These are phyloP conservation scores for Cyclostephanos invisitatus DNA, from an alignment of 108 stramenopile genomes.

Conservation along the genomic window DNA sequence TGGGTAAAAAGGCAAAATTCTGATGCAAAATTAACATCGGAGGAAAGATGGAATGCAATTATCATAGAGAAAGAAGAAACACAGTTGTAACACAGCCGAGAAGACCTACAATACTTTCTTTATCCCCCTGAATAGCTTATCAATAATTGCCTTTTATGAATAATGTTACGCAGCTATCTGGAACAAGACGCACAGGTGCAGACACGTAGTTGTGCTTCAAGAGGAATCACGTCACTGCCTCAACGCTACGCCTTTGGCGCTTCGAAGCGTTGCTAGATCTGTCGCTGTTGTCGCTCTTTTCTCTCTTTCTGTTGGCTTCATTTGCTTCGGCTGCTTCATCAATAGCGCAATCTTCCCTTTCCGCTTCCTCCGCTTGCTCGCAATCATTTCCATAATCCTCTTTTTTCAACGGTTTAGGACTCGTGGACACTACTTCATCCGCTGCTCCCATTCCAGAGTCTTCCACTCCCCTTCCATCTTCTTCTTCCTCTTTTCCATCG, in stretches of 20 bases:
- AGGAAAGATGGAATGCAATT: too few species aligned
- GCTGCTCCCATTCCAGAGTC: slow-evolving; percentile 3
- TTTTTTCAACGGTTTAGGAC: slow-evolving; percentile 19
- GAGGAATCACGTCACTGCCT: slow-evolving; percentile 21
- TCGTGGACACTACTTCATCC: slow-evolving; percentile 13
- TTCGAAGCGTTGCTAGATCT: slow-evolving; percentile 32
- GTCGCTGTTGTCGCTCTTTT: slow-evolving; percentile 30
- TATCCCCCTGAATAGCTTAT: not conserved
- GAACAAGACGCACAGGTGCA: not conserved
- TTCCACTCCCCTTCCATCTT: slow-evolving; percentile 6
- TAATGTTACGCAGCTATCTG: slow-evolving; percentile 1
- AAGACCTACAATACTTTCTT: not conserved
- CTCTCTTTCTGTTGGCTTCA: slow-evolving; percentile 35
- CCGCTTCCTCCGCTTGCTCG: slow-evolving; percentile 7
- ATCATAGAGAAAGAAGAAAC: too few species aligned
- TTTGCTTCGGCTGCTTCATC: slow-evolving; percentile 3
- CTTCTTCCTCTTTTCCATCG: slow-evolving; percentile 5
- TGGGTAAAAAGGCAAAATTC: not conserved
- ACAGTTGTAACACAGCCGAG: not conserved
- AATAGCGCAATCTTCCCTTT: not conserved
- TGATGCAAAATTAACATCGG: not conserved
- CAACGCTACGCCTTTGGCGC: slow-evolving; percentile 27
- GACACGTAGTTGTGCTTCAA: not conserved
- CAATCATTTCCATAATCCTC: slow-evolving; percentile 14
- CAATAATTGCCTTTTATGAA: not conserved